phyloP scores from a whole-genome alignment of 768 basidiomycete species.

The Kwoniella dendrophila region DNA sequence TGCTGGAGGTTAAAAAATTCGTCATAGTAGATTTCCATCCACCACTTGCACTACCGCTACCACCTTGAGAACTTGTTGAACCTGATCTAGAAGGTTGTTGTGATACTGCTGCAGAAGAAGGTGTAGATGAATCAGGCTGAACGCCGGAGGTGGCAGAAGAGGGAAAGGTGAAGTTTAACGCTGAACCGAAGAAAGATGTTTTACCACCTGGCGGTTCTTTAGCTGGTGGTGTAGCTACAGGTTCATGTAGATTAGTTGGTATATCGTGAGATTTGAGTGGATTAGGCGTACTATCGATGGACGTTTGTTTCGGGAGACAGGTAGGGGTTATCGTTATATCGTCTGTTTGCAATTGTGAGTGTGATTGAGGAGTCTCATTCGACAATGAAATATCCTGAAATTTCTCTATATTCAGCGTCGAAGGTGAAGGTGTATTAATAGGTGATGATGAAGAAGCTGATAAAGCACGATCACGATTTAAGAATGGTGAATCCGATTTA shows the following conservation, averaged over 20 bases:
- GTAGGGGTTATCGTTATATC: neutral
- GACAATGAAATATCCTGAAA: constrained; percentile 26
- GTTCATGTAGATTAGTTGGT: constrained; percentile 16
- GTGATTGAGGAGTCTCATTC: constrained; percentile 4
- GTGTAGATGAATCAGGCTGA: constrained; percentile 7
- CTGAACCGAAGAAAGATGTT: constrained; percentile 34
- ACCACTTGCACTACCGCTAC: neutral
- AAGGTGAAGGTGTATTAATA: neutral
- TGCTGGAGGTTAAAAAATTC: constrained; percentile 26
- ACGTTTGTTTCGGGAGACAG: neutral
- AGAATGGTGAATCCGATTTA: constrained; percentile 12
- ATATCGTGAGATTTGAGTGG: constrained; percentile 29
- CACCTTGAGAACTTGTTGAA: constrained; percentile 17
- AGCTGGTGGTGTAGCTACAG: constrained; percentile 30
- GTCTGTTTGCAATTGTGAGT: neutral
- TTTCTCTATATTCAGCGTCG: constrained; percentile 1
- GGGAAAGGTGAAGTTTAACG: constrained; percentile 35
- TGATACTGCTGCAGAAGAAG: constrained; percentile 9
- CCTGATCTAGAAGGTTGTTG: constrained; percentile 20
- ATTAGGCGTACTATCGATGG: too few relatives aligned
- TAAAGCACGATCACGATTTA: neutral
- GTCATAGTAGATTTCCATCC: constrained; percentile 38
- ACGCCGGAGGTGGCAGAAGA: constrained; percentile 7
- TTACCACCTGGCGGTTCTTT: constrained; percentile 16
- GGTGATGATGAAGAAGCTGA: neutral